phyloP scores from a whole-genome alignment of 2,329 filamentous ascomycete genomes.

The Hymenoscyphus repandus region DNA sequence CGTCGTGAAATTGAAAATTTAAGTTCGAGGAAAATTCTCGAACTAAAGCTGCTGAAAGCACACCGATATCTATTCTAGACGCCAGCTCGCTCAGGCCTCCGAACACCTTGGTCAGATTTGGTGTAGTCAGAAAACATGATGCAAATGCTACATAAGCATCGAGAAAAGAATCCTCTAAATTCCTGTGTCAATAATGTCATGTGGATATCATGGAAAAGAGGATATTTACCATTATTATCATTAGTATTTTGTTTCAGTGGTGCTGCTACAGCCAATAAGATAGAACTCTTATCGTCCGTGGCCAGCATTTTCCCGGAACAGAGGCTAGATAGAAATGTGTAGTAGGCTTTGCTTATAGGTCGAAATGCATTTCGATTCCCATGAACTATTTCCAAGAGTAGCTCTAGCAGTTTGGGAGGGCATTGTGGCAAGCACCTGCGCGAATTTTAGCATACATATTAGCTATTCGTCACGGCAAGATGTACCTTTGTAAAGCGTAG shows the following conservation, averaged over 20 bases:
- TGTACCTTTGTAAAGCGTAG: constrained; percentile 26
- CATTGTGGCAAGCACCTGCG: constrained; percentile 17
- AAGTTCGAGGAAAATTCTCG: constrained; percentile 20
- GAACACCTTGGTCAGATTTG: constrained; percentile 22
- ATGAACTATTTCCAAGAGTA: constrained; percentile 23
- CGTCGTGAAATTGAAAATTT: constrained; percentile 18
- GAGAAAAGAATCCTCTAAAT: constrained; percentile 14
- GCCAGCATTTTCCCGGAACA: constrained; percentile 6
- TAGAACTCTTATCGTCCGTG: constrained; percentile 10
- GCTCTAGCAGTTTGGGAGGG: constrained; percentile 17
- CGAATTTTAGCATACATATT: constrained; percentile 11
- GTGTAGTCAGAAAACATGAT: constrained; percentile 28
- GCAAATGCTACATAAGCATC: constrained; percentile 28
- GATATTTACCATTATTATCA: constrained; percentile 12
- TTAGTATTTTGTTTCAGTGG: constrained; percentile 18
- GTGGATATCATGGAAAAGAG: not conserved
- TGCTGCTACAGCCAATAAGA: constrained; percentile 23
- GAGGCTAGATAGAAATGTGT: constrained; percentile 25
- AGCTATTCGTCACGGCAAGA: not conserved
- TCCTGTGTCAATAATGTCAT: constrained; percentile 6
- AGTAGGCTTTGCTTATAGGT: constrained; percentile 26
- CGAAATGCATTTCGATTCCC: constrained; percentile 18
- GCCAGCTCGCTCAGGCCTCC: constrained; percentile 23
- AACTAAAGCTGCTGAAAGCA: constrained; percentile 26
- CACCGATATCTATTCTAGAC: constrained; percentile 19